phyloP scores from a whole-genome alignment of 768 basidiomycete genomes.

The Lyophyllum atratum region DNA sequence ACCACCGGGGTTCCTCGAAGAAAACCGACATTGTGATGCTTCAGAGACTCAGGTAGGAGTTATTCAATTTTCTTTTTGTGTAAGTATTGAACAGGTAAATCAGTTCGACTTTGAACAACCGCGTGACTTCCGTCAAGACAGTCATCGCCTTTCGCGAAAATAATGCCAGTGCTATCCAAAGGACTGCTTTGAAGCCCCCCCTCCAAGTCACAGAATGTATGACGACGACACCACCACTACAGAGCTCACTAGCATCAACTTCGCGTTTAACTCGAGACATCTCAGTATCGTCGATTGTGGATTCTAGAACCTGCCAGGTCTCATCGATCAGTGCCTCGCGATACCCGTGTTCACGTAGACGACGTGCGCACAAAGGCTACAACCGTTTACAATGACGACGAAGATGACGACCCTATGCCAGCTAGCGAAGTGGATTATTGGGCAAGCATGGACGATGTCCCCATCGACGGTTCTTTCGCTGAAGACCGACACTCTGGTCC shows the following conservation, averaged over 20 bases:
- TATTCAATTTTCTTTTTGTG: background rate
- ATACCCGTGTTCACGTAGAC: background rate
- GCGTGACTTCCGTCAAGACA: slow-evolving; percentile 39
- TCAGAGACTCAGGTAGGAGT: slow-evolving; percentile 42
- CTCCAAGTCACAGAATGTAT: background rate
- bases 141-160: slow-evolving; percentile 28
- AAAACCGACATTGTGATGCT: slow-evolving; percentile 41
- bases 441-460: slow-evolving; percentile 44
- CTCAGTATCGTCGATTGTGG: background rate
- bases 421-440: slow-evolving; percentile 52
- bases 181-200: background rate
- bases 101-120: slow-evolving; percentile 38
- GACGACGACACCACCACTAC: background rate
- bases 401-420: slow-evolving; percentile 25
- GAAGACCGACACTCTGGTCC: slow-evolving; percentile 18
- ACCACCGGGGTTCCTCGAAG: slow-evolving; percentile 18
- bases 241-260: background rate
- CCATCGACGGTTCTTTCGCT: slow-evolving; percentile 28
- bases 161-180: background rate
- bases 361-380: background rate
- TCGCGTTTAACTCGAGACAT: background rate
- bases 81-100: background rate
- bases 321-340: background rate
- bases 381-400: background rate
- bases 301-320: background rate